These are phyloP conservation scores for Saitozyma sp. DNA, from an alignment of 768 basidiomycete species.

Conservation along the genomic window DNA sequence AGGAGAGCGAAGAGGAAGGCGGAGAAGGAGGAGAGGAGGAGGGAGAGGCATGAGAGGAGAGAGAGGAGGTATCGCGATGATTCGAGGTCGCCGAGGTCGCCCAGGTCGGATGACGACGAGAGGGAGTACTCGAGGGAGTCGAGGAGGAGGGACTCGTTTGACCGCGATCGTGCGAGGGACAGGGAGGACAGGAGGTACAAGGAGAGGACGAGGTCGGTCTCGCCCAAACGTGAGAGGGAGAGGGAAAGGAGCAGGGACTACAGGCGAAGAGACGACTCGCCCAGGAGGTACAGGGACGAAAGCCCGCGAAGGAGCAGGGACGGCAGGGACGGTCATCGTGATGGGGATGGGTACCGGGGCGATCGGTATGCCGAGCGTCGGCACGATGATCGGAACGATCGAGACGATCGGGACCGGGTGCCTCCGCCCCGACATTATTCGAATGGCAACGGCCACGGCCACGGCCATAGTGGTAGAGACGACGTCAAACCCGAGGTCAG, in stretches of 20 bases:
- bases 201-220: background rate
- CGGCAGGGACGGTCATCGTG: background rate
- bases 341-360: background rate
- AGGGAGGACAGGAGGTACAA: constrained; percentile 11
- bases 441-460: constrained; percentile 54
- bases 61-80: constrained; percentile 26
- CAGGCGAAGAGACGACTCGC: background rate
- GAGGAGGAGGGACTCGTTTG: constrained; percentile 16
- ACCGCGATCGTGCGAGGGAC: constrained; percentile 12
- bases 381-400: constrained; percentile 12
- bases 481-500: constrained; percentile 47
- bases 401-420: constrained; percentile 45
- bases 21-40: constrained; percentile 57
- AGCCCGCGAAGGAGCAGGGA: constrained; percentile 17
- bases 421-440: constrained; percentile 38
- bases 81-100: constrained; percentile 32
- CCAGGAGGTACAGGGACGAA: constrained; percentile 13
- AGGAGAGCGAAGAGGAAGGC: constrained; percentile 64
- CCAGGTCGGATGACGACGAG: constrained; percentile 32
- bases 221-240: background rate
- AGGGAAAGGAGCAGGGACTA: constrained; percentile 2
- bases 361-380: background rate
- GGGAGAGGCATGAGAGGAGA: constrained; percentile 32
- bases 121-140: constrained; percentile 1
- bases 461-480: background rate